A percentile compares a stretch with the other conserved stretches of the same genome.
phyloP scores from a whole-genome alignment of 306 rosid species.

The Begonia loranthoides region DNA sequence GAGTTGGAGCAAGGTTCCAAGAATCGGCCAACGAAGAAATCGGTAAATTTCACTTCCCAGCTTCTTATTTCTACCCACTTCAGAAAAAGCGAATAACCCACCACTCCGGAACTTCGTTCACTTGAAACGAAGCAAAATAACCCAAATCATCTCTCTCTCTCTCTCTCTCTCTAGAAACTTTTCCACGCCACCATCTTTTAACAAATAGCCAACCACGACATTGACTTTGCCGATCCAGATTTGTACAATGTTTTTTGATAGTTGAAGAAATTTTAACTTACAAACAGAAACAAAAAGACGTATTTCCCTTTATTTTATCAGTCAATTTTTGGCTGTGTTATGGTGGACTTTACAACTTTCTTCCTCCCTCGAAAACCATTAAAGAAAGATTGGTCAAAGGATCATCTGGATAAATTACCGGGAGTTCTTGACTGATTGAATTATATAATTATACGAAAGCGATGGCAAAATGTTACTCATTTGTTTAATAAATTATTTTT shows the following conservation, averaged over 20 bases:
- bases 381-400: no score
- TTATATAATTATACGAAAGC: no score
- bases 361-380: no score
- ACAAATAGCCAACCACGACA: slow-evolving; percentile 5
- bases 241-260: background rate
- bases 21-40: background rate
- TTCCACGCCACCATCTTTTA: slow-evolving; percentile 6
- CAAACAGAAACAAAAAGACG: no score
- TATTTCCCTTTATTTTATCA: no score
- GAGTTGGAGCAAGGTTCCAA: background rate
- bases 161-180: slow-evolving; percentile 1
- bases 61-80: background rate
- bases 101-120: background rate
- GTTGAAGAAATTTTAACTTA: no score
- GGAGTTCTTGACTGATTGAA: no score
- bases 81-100: background rate
- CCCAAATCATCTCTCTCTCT: background rate
- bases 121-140: background rate
- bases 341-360: no score
- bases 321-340: no score
- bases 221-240: slow-evolving; percentile 10
- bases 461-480: no score
- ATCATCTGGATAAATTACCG: no score
- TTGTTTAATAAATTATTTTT: no score
- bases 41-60: background rate